Percentiles rank a stretch among this genome's conserved stretches.
Evolutionary conservation across 176 grass and related monocot species (phyloP).

Genomic region (Phoenix roebelenii): DNA sequence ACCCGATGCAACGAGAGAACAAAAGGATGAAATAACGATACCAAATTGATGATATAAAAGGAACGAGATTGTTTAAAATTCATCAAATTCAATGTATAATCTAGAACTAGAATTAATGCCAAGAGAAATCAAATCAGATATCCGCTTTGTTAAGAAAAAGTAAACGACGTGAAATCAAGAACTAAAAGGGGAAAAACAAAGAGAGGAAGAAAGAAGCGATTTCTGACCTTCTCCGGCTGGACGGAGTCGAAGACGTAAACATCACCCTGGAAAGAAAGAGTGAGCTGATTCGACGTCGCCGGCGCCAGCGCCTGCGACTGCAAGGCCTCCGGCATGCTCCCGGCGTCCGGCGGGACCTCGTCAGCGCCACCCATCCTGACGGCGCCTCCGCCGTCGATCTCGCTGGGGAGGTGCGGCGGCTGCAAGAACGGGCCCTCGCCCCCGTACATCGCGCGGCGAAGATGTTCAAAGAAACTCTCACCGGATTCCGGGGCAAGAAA

Average conservation of each 20-base stretch:
- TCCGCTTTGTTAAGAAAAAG: too few species aligned
- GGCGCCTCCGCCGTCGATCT: slow-evolving; percentile 2
- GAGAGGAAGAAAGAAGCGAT: neutral
- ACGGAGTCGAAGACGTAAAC: slow-evolving; percentile 9
- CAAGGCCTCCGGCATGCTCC: neutral
- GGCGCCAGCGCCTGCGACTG: neutral
- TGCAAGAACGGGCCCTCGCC: slow-evolving; percentile 1
- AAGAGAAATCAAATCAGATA: too few species aligned
- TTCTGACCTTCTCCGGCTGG: slow-evolving; percentile 1
- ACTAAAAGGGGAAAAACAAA: neutral
- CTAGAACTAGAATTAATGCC: too few species aligned
- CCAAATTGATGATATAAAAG: too few species aligned
- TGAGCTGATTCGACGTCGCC: neutral
- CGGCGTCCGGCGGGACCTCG: neutral
- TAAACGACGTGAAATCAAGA: too few species aligned
- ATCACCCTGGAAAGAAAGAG: neutral
- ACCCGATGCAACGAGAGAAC: too few species aligned
- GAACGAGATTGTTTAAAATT: too few species aligned
- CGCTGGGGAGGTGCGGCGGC: neutral
- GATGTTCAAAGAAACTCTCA: neutral
- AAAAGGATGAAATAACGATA: too few species aligned
- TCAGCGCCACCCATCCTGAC: neutral
- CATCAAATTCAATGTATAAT: too few species aligned
- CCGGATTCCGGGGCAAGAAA: too few species aligned
- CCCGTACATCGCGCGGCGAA: neutral